Evolutionary conservation across 2,329 filamentous ascomycete species (phyloP).

Genomic region (Lasiodiplodia gonubiensis): DNA sequence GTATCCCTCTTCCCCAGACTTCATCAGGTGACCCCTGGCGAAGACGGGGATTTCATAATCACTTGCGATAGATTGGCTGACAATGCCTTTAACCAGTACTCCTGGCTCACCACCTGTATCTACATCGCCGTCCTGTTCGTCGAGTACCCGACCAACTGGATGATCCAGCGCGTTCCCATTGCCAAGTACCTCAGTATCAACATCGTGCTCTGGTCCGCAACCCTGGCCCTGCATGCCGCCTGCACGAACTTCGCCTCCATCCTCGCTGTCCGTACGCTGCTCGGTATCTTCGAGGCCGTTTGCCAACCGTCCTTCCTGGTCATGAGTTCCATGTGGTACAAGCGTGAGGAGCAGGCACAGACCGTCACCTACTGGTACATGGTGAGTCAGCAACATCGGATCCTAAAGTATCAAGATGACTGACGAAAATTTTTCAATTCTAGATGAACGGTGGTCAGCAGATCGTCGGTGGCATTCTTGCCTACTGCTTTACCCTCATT

Average conservation of each 20-base stretch:
- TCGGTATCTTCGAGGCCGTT: constrained; percentile 66
- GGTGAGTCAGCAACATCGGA: constrained; percentile 34
- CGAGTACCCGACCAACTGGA: constrained; percentile 70
- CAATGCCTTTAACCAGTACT: constrained; percentile 54
- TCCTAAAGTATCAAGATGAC: neutral
- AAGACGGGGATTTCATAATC: neutral
- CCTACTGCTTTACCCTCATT: constrained; percentile 65
- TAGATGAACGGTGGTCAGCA: constrained; percentile 78
- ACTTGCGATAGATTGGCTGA: neutral
- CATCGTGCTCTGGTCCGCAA: constrained; percentile 58
- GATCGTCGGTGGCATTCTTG: constrained; percentile 66
- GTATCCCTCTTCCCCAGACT: constrained; percentile 32
- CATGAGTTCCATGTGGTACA: constrained; percentile 68
- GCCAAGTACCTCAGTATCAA: constrained; percentile 62
- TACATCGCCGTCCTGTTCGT: constrained; percentile 63
- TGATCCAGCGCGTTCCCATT: constrained; percentile 65
- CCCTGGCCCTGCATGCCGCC: constrained; percentile 13
- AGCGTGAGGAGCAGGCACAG: constrained; percentile 61
- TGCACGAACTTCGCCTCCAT: constrained; percentile 32
- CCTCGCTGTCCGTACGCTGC: constrained; percentile 61
- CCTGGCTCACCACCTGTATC: constrained; percentile 59
- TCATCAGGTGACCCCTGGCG: neutral
- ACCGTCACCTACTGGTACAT: constrained; percentile 64
- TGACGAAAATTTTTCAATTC: constrained; percentile 29
- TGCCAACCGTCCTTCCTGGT: constrained; percentile 58